Conservation (phyloP, 2,329 filamentous ascomycete species). For the Ophiostoma ulmi region DNA sequence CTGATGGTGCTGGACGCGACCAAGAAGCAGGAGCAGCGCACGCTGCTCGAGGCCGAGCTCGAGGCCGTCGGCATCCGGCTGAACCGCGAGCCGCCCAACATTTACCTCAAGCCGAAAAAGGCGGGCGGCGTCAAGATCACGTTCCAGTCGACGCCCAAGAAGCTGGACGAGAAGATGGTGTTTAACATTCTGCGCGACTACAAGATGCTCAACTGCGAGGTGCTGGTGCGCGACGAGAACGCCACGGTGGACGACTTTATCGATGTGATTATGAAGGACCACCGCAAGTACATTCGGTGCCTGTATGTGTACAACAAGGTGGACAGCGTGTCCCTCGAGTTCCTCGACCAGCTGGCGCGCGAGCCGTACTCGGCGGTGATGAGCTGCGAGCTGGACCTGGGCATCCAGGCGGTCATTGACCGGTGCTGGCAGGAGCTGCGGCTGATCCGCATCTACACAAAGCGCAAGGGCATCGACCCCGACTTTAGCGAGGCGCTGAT, state of each 20-base stretch:
- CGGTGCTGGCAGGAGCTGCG: conserved; percentile 90
- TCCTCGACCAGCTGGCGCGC: conserved; percentile 83
- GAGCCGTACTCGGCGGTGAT: conserved; percentile 95
- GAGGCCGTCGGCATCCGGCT: conserved; percentile 92
- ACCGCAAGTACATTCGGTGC: conserved; percentile 91
- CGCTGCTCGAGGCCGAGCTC: conserved; percentile 82
- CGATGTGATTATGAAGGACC: conserved; percentile 98
- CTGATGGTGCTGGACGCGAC: conserved; percentile 97
- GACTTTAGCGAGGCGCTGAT: conserved; percentile 90
- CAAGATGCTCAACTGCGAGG: conserved; percentile 97
- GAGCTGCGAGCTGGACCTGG: conserved; percentile 93
- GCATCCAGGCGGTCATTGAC: conserved; percentile 88
- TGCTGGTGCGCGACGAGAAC: conserved; percentile 89
- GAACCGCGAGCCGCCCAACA: conserved; percentile 93
- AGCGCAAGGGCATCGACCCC: conserved; percentile 86
- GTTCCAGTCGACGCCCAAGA: conserved; percentile 82
- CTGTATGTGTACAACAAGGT: conserved; percentile 99
- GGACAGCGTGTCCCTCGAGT: conserved; percentile 88
- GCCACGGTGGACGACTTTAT: conserved; percentile 97
- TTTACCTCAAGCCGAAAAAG: conserved; percentile 93
- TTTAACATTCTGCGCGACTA: conserved; percentile 97
- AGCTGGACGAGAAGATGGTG: conserved; percentile 94
- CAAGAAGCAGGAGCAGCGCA: conserved; percentile 88
- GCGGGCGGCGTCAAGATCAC: conserved; percentile 98
- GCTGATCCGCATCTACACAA: conserved; percentile 91